Evolutionary conservation across 805 yeast species (phyloP).

Genomic region (Millerozyma miso): DNA sequence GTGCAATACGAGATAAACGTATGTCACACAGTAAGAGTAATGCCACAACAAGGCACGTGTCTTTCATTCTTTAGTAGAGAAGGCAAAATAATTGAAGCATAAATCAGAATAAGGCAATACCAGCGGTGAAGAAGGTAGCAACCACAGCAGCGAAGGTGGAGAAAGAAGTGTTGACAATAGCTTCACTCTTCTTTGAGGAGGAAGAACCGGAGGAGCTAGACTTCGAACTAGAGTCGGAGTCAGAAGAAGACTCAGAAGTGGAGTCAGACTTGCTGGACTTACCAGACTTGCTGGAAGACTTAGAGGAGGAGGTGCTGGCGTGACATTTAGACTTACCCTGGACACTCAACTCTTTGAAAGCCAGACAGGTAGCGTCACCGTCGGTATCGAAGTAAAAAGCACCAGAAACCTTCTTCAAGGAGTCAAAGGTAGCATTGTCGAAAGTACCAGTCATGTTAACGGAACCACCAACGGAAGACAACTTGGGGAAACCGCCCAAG

Average conservation of each 20-base stretch:
- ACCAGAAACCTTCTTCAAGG: slow-evolving; percentile 80
- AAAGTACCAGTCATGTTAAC: slow-evolving; percentile 76
- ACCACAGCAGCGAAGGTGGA: slow-evolving; percentile 23
- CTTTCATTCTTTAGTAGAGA: too few species aligned
- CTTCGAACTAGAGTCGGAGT: slow-evolving; percentile 16
- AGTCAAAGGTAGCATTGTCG: slow-evolving; percentile 70
- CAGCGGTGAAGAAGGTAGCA: slow-evolving; percentile 34
- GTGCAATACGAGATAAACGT: too few species aligned
- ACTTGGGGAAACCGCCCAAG: slow-evolving; percentile 69
- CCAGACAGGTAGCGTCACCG: slow-evolving; percentile 77
- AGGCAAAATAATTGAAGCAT: slow-evolving; percentile 2
- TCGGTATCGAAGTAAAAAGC: slow-evolving; percentile 78
- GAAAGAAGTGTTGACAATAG: slow-evolving; percentile 11
- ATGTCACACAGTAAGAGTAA: too few species aligned
- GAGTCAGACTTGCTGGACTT: slow-evolving; percentile 22
- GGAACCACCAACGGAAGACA: slow-evolving; percentile 84
- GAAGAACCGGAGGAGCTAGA: slow-evolving; percentile 13
- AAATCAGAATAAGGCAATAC: slow-evolving; percentile 25
- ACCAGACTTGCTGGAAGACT: slow-evolving; percentile 39
- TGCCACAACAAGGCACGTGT: too few species aligned
- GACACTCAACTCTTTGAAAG: slow-evolving; percentile 71
- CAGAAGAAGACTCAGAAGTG: slow-evolving; percentile 21
- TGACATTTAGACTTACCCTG: slow-evolving; percentile 83
- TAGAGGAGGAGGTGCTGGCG: slow-evolving; percentile 51
- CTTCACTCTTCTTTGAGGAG: slow-evolving; percentile 21